phyloP scores from a whole-genome alignment of 805 yeast species.

The Candida schatavii region DNA sequence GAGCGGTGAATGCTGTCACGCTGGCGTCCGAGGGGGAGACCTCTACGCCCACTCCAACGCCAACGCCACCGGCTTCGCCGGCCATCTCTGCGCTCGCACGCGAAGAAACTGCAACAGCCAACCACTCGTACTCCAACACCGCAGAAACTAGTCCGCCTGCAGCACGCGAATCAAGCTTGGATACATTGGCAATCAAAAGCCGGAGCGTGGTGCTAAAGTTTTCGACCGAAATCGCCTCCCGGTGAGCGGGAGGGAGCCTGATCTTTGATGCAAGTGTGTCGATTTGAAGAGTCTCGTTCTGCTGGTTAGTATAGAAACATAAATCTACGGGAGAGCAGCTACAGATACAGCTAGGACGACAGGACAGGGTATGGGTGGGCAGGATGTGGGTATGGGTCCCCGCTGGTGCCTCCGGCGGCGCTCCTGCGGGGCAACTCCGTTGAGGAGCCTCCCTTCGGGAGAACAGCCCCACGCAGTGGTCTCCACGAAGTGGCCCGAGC shows the following conservation, averaged over 20 bases:
- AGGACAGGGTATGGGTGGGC: neutral
- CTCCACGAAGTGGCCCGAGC: no score
- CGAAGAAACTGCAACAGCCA: constrained; percentile 20
- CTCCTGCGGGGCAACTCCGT: no score
- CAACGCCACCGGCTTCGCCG: constrained; percentile 9
- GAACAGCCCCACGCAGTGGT: no score
- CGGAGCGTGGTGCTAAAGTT: constrained; percentile 57
- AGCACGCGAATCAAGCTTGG: constrained; percentile 59
- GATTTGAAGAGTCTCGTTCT: constrained; percentile 51
- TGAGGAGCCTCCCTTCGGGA: no score
- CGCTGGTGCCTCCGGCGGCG: no score
- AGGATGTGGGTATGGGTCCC: neutral
- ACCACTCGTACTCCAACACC: constrained; percentile 66
- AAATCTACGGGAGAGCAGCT: no score
- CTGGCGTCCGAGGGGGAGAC: constrained; percentile 10
- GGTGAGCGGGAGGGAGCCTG: constrained; percentile 46
- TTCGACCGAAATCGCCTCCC: constrained; percentile 51
- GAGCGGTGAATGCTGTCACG: constrained; percentile 35
- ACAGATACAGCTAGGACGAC: neutral
- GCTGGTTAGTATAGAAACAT: no score
- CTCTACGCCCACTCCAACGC: neutral
- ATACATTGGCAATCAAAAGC: constrained; percentile 59
- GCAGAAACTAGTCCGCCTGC: constrained; percentile 56
- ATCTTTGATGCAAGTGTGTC: constrained; percentile 61
- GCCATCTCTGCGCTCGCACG: constrained; percentile 21